These are phyloP conservation scores for Camellia oleifera DNA, from an alignment of 179 eudicot species.

Conservation along the genomic window DNA sequence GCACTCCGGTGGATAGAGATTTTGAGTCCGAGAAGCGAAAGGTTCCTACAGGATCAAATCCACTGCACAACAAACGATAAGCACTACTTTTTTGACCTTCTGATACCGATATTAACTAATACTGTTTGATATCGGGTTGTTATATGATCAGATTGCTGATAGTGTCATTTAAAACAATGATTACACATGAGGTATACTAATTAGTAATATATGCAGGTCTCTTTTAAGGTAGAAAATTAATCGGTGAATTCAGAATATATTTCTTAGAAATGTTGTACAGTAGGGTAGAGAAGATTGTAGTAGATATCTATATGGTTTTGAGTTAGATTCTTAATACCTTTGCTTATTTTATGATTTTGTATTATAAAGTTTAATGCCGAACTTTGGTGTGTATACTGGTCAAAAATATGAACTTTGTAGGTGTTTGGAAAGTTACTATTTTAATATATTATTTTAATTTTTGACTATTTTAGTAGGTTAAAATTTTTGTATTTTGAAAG, in stretches of 20 bases:
- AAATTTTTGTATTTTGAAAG: too few relatives aligned
- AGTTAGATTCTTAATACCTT: too few relatives aligned
- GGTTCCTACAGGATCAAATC: constrained; percentile 33
- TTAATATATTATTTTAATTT: background rate
- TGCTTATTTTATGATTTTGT: too few relatives aligned
- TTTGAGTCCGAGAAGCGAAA: constrained; percentile 22
- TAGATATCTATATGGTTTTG: background rate
- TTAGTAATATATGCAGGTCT: background rate
- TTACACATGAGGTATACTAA: background rate
- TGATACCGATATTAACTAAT: too few relatives aligned
- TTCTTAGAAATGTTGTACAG: constrained; percentile 2
- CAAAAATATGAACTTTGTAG: too few relatives aligned
- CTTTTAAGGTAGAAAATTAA: background rate
- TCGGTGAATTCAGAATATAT: background rate
- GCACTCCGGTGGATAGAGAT: background rate
- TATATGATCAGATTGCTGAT: too few relatives aligned
- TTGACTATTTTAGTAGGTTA: too few relatives aligned
- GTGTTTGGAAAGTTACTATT: too few relatives aligned
- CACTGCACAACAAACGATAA: constrained; percentile 25
- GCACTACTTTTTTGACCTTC: background rate
- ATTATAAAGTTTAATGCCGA: too few relatives aligned
- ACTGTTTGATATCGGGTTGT: too few relatives aligned
- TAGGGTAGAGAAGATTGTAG: background rate
- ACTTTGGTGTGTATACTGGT: too few relatives aligned
- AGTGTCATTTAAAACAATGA: too few relatives aligned